Evolutionary conservation across 495 filamentous ascomycete genomes (phyloP), one percentile per base, ranked within the genome.

Genomic region (Penicillium dipodomyicola): DNA sequence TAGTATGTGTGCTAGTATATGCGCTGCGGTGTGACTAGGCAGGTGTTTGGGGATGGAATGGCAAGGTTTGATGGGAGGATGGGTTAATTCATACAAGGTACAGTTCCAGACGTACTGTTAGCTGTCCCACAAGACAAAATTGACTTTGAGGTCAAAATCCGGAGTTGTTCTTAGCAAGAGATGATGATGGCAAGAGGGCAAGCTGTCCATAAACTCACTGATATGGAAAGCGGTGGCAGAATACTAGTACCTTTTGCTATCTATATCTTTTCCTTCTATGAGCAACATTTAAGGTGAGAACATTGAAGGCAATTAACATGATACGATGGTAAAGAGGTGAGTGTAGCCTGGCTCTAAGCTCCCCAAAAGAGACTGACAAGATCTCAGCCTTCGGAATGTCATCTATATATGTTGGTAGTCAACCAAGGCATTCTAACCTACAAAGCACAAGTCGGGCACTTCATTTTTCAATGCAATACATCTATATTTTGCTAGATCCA

Each of bases 151-250:
- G n/a, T 33, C 22, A 27, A 25, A 12, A 15, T 43, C 22, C 32
- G 54, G 17, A 17, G 25, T 48, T 56, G 46, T 37, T 20, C 33
- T 29, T 27, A 20, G 35, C 27, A 40, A 29, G 30, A 35, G 50
- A 55, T 52, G 23, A 43, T 39, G 32, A 41, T 35, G 61, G 52
- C 54, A 46, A 53, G 56, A 62, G 32, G 45, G 62, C 63, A 63
- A 67, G 65, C 59, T 67, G 65, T 67, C 65, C 65, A 67, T 39
- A 65, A 58, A 46, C 35, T 35, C 37, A 20, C 30, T 45, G 40
- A 49, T 57, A 39, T 12, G 17, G 8, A 45, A 54, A 49, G 65
- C 65, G 65, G 65, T 67, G 65, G 64, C 64, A 67, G 61, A 67
- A 67, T 46, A 12, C 22, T 29, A 5, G 23, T 40, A 41, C 49